These are phyloP conservation scores for Nadsonia starkeyi-henricii DNA, from an alignment of 1,139 yeast species.

Conservation along the genomic window DNA sequence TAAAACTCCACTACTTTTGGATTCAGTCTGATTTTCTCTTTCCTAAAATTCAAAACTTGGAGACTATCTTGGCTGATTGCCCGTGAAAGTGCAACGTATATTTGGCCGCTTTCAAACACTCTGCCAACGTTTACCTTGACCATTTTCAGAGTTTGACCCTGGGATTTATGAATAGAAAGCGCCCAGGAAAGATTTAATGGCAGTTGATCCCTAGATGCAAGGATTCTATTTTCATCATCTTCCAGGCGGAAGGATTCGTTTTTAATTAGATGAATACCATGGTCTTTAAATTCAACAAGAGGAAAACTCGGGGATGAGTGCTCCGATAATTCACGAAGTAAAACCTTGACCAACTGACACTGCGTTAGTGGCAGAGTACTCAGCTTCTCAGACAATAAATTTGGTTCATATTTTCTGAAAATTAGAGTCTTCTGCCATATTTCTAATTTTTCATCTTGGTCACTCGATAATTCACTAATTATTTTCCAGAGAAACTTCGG, in stretches of 20 bases:
- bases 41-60: slow-evolving; percentile 52
- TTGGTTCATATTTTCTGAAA: not conserved
- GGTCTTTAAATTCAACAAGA: not conserved
- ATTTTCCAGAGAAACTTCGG: slow-evolving; percentile 23
- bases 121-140: slow-evolving; percentile 67
- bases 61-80: slow-evolving; percentile 70
- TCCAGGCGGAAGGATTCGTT: not conserved
- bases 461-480: not conserved
- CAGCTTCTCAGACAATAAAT: not conserved
- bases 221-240: not conserved
- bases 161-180: slow-evolving; percentile 85
- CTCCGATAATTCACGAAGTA: not conserved
- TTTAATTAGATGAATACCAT: not conserved
- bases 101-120: slow-evolving; percentile 88
- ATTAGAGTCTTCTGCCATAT: slow-evolving; percentile 3
- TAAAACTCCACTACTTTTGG: slow-evolving; percentile 4
- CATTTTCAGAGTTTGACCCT: slow-evolving; percentile 80
- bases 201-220: slow-evolving; percentile 32
- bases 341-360: slow-evolving; percentile 1
- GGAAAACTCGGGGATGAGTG: not conserved
- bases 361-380: not conserved
- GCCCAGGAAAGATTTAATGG: slow-evolving; percentile 95
- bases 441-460: not conserved
- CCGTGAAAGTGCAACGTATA: slow-evolving; percentile 83
- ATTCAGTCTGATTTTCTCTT: not conserved